Evolutionary conservation across 345 rosid genomes (phyloP), one percentile per base, ranked within the genome.

Genomic region (Rhodamnia argentea): DNA sequence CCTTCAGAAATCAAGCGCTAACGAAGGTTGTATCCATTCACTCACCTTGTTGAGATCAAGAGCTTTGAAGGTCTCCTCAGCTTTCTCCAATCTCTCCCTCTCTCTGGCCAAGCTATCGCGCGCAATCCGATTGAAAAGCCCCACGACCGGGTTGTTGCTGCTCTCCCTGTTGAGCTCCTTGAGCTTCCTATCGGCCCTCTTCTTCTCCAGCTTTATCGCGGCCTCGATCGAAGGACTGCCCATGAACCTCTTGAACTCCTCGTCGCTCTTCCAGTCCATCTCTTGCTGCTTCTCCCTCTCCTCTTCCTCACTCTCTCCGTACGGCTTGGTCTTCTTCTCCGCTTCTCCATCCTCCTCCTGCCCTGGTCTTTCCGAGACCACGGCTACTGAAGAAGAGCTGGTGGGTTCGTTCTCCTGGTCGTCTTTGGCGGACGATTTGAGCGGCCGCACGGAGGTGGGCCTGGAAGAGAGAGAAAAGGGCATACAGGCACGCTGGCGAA

Each of bases 151-250:
- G 60, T 93, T 94, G 84, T 86, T 88, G 82, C 87, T 91, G 85
- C 91, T 92, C 57, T 95, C 94, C 9, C 90, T 91, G 83, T 93
- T 96, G 53, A 97, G 93, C 87, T 97, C 97, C 90, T 93, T 95
- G 24, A 97, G 95, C 93, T 93, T 95, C 89, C 96, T 92, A 82
- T 95, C 98, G 27, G 98, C 96, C 90, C 98, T 93, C 88, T 95
- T 95, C 94, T 96, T 96, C 91, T 96, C 99, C 87, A 96, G 94
- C 95, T 95, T 97, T 47, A 97, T 95, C 0, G 98, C 98, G 0
- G 99, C 99, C 90, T 97, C 99, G 4, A 95, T 95, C 8, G 99
- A 95, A 85, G 99, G 99, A 85, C 92, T 96, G 8, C 99, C 98
- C 99, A 97, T 97, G 86, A 97, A 94, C 85, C 90, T 93, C 94